Conservation (phyloP, 768 basidiomycete species). For the Lentinus tigrinus region DNA sequence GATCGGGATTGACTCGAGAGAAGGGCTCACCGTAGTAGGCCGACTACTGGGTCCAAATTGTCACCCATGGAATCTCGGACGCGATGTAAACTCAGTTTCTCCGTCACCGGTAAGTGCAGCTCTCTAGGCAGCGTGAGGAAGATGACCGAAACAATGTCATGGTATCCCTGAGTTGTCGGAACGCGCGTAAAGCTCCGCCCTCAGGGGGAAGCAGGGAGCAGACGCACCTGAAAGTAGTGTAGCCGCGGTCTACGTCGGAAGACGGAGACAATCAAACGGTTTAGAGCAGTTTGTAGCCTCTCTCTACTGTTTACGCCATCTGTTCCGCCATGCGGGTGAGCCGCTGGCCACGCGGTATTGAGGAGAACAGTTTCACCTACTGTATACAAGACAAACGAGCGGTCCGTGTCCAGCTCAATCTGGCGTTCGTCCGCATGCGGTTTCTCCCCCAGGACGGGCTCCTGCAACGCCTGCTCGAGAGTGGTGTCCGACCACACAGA, state of each 20-base stretch:
- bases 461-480: neutral
- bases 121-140: slow-evolving; percentile 69
- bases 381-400: slow-evolving; percentile 92
- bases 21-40: slow-evolving; percentile 61
- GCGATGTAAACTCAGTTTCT: slow-evolving; percentile 75
- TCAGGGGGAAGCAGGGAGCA: neutral
- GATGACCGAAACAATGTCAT: slow-evolving; percentile 87
- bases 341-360: neutral
- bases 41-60: slow-evolving; percentile 82
- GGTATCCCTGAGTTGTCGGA: slow-evolving; percentile 66
- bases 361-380: slow-evolving; percentile 56
- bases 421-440: slow-evolving; percentile 80
- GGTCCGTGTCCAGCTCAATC: slow-evolving; percentile 85
- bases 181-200: neutral
- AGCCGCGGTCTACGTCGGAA: slow-evolving; percentile 73
- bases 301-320: slow-evolving; percentile 41
- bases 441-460: neutral
- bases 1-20: neutral
- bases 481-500: neutral
- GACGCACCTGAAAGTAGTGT: slow-evolving; percentile 77
- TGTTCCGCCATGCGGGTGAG: neutral
- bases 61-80: slow-evolving; percentile 88
- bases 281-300: slow-evolving; percentile 60
- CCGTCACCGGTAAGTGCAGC: slow-evolving; percentile 54
- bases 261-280: slow-evolving; percentile 70